phyloP scores from a whole-genome alignment of 129 eudicot genomes.

The Helianthus tuberosus region DNA sequence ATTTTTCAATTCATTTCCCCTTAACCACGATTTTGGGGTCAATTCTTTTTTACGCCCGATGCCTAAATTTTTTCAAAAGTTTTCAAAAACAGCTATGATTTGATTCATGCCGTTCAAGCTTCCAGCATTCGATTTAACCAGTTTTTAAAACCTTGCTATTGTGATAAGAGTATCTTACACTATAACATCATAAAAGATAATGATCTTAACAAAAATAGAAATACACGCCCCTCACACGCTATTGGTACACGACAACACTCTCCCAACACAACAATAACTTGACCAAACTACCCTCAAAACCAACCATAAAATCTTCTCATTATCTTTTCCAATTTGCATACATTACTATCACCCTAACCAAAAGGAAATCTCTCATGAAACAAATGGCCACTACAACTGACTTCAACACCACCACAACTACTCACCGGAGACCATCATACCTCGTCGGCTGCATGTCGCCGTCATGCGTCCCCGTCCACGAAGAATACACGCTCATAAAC shows the following conservation, averaged over 20 bases:
- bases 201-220: neutral
- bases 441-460: slow-evolving; percentile 60
- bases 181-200: too few relatives aligned
- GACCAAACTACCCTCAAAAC: slow-evolving; percentile 25
- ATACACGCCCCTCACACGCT: slow-evolving; percentile 3
- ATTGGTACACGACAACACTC: slow-evolving; percentile 2
- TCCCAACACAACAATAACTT: neutral
- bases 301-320: slow-evolving; percentile 30
- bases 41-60: too few relatives aligned
- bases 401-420: neutral
- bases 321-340: slow-evolving; percentile 12
- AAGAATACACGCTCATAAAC: slow-evolving; percentile 28
- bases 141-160: too few relatives aligned
- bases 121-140: too few relatives aligned
- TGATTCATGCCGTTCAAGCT: too few relatives aligned
- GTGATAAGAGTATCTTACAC: too few relatives aligned
- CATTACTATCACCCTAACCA: neutral
- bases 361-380: neutral
- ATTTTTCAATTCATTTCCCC: too few relatives aligned
- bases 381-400: slow-evolving; percentile 32
- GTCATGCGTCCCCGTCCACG: slow-evolving; percentile 43
- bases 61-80: too few relatives aligned
- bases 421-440: slow-evolving; percentile 25
- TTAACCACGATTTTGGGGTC: too few relatives aligned
- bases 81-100: too few relatives aligned